A percentile compares a stretch with the other conserved stretches of the same genome.
phyloP scores from a whole-genome alignment of 1,284 basidiomycete species.

The Athelia sp. region DNA sequence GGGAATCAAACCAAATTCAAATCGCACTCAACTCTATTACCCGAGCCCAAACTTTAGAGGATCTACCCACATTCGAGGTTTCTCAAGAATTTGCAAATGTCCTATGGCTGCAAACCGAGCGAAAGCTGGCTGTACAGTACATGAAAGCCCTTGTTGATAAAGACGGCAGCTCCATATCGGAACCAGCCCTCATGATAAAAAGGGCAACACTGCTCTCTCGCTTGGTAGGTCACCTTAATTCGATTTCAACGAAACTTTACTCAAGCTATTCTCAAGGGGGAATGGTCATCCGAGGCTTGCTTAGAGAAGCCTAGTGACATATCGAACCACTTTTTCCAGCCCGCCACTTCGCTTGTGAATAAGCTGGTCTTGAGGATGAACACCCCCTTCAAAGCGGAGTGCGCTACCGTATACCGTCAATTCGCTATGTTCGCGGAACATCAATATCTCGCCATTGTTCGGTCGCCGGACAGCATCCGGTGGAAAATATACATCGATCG shows the following conservation, averaged over 20 bases:
- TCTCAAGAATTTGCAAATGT: slow-evolving; percentile 84
- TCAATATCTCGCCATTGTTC: slow-evolving; percentile 70
- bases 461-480: slow-evolving; percentile 70
- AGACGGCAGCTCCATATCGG: slow-evolving; percentile 9
- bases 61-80: slow-evolving; percentile 44
- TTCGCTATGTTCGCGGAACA: slow-evolving; percentile 88
- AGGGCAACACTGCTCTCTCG: slow-evolving; percentile 52
- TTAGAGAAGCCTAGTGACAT: slow-evolving; percentile 81
- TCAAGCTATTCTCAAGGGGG: slow-evolving; percentile 49
- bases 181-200: slow-evolving; percentile 16
- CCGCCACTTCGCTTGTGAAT: slow-evolving; percentile 46
- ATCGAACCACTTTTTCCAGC: slow-evolving; percentile 62
- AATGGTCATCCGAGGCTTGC: slow-evolving; percentile 87
- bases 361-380: slow-evolving; percentile 3
- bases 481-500: slow-evolving; percentile 73
- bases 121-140: slow-evolving; percentile 77
- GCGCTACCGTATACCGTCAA: slow-evolving; percentile 72
- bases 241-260: not conserved
- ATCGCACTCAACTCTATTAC: slow-evolving; percentile 85
- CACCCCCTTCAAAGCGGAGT: slow-evolving; percentile 18
- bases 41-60: slow-evolving; percentile 65
- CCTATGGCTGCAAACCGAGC: slow-evolving; percentile 86
- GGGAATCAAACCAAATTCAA: slow-evolving; percentile 68
- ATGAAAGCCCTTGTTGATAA: slow-evolving; percentile 46
- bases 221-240: slow-evolving; percentile 40